Evolutionary conservation across 139 green algal species (phyloP).

Genomic region (Coccomyxa sp.): DNA sequence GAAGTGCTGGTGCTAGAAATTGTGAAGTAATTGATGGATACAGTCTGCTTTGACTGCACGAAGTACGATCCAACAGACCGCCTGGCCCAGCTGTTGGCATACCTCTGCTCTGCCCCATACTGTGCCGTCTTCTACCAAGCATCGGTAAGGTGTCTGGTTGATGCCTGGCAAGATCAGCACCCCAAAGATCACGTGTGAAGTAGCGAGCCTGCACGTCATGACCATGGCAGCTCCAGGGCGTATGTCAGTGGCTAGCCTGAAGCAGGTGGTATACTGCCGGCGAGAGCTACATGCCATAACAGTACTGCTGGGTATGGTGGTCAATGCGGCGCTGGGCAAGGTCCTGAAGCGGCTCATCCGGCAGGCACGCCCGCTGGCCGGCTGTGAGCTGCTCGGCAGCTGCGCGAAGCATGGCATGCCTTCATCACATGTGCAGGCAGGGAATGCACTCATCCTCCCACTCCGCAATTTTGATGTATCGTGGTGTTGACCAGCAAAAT

Average conservation of each 20-base stretch:
- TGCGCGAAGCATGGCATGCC: background rate
- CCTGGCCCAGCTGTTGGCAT: background rate
- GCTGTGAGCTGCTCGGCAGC: background rate
- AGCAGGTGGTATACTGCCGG: background rate
- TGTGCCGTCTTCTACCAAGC: background rate
- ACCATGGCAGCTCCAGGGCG: background rate
- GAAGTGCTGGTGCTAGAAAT: background rate
- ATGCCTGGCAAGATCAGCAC: background rate
- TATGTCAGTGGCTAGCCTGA: too few species aligned
- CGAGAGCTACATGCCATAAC: background rate
- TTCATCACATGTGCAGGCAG: background rate
- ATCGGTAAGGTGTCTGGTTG: background rate
- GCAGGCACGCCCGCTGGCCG: background rate
- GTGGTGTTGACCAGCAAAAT: too few species aligned
- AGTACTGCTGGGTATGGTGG: background rate
- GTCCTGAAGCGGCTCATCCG: background rate
- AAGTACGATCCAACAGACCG: background rate
- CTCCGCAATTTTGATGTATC: too few species aligned
- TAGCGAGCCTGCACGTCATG: background rate
- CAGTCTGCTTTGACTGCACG: background rate
- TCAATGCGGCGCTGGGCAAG: background rate
- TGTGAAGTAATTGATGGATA: too few species aligned
- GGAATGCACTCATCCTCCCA: too few species aligned
- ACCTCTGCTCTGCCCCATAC: background rate
- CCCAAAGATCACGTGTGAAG: background rate